phyloP scores from a whole-genome alignment of 73 alveolate genomes.

The Durusdinium trenchii region DNA sequence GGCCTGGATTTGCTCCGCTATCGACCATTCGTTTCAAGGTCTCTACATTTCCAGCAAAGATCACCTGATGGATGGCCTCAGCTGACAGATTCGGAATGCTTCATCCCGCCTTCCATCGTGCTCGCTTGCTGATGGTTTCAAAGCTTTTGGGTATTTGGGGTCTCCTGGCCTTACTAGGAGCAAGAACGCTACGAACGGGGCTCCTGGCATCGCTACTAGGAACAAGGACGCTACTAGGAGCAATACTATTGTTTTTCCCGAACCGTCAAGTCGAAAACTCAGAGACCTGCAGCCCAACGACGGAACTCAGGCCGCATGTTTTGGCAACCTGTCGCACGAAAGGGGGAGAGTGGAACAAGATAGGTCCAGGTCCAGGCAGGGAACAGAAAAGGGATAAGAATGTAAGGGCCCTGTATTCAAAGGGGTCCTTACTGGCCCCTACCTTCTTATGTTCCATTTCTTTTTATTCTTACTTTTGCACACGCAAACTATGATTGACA shows the following conservation, averaged over 20 bases:
- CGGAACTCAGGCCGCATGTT: conserved; percentile 89
- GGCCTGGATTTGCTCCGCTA: conserved; percentile 89
- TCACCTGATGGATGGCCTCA: conserved; percentile 87
- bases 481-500: not conserved
- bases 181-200: no score
- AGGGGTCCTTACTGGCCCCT: no score
- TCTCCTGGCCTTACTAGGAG: no score
- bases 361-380: not conserved
- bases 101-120: not conserved
- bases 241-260: no score
- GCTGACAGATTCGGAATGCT: not conserved
- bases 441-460: no score
- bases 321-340: conserved; percentile 88
- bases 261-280: no score
- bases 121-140: not conserved
- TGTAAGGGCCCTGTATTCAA: no score
- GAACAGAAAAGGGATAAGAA: no score
- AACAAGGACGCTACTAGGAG: no score
- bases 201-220: no score
- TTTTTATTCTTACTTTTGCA: no score
- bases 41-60: conserved; percentile 65
- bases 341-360: no score
- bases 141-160: not conserved
- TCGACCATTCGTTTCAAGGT: conserved; percentile 80
- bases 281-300: not conserved